phyloP scores from a whole-genome alignment of 148 eudicot genomes.

The Rhododendron ferrugineum region DNA sequence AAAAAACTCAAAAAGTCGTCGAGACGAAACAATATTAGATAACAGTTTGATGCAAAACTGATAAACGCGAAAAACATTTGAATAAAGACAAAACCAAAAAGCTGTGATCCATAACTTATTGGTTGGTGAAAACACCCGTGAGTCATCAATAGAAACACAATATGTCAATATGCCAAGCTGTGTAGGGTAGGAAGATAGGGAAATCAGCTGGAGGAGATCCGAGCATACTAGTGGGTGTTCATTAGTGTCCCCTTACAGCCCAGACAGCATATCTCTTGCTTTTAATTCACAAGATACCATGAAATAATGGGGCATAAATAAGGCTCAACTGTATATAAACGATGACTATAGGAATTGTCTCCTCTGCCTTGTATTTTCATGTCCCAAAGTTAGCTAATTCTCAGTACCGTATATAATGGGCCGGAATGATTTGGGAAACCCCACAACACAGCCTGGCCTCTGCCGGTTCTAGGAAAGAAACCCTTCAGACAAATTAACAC shows the following conservation, averaged over 20 bases:
- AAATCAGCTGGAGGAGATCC: background rate
- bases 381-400: background rate
- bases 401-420: background rate
- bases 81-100: no score
- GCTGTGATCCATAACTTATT: no score
- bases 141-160: no score
- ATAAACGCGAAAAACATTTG: no score
- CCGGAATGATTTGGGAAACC: background rate
- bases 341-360: background rate
- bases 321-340: background rate
- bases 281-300: background rate
- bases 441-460: background rate
- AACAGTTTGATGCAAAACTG: no score
- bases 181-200: background rate
- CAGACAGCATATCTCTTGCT: conserved; percentile 9
- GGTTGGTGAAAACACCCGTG: no score
- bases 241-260: background rate
- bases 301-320: background rate
- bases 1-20: no score
- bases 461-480: background rate
- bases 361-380: background rate
- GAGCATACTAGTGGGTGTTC: background rate
- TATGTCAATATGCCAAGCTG: background rate
- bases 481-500: background rate
- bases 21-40: no score